These are phyloP conservation scores for Friedmanniomyces endolithicus DNA, from an alignment of 495 filamentous ascomycete species.

Conservation along the genomic window DNA sequence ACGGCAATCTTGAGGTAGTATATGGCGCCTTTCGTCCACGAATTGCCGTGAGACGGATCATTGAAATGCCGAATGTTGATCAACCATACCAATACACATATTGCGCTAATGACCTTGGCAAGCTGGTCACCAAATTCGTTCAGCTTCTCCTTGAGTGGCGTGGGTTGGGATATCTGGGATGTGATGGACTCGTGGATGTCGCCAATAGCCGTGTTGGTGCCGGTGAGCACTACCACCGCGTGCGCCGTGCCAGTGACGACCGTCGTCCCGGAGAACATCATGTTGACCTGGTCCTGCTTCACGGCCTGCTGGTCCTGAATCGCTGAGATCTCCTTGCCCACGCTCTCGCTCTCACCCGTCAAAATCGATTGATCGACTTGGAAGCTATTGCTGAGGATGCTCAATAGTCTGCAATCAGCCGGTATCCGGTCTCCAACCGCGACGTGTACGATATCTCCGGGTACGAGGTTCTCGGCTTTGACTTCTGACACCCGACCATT, in stretches of 20 bases:
- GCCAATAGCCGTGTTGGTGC: constrained; percentile 84
- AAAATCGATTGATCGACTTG: constrained; percentile 92
- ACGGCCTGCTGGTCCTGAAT: constrained; percentile 75
- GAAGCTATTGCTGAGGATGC: constrained; percentile 95
- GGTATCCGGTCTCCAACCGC: constrained; percentile 89
- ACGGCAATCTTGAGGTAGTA: constrained; percentile 99
- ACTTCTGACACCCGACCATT: constrained; percentile 61
- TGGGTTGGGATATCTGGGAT: constrained; percentile 93
- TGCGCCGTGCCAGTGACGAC: constrained; percentile 90
- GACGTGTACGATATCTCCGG: constrained; percentile 82
- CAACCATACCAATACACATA: constrained; percentile 91
- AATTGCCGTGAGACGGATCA: constrained; percentile 83
- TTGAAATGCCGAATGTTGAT: constrained; percentile 97
- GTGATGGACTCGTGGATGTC: constrained; percentile 99
- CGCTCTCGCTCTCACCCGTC: constrained; percentile 96
- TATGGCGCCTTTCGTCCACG: constrained; percentile 95
- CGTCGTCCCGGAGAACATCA: constrained; percentile 96
- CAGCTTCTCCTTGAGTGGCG: constrained; percentile 93
- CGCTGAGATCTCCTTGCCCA: constrained; percentile 61
- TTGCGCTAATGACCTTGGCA: constrained; percentile 95
- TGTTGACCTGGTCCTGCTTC: constrained; percentile 95
- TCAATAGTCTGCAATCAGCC: constrained; percentile 84
- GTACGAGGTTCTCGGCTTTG: constrained; percentile 91
- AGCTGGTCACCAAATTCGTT: constrained; percentile 96
- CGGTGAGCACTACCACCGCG: constrained; percentile 85